Base-by-base conservation (phyloP, 2,329 filamentous ascomycete genomes). In the Cercospora nicotianae region DNA sequence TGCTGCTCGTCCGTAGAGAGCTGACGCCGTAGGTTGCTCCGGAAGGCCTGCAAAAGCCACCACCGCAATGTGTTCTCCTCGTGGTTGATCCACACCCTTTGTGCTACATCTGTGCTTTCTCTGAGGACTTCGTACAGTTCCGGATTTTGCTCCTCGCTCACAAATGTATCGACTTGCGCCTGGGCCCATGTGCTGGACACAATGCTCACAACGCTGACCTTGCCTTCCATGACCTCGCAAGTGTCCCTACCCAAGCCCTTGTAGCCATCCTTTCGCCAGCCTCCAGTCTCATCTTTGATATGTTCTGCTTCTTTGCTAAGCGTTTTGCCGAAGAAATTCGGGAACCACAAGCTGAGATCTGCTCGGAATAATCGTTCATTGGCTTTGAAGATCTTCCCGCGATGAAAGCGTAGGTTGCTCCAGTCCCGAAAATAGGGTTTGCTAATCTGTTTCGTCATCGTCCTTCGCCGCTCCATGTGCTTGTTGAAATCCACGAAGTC, bases 381-480 rank as follows among this genome's bases (percentile, higher is more conserved):
- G 20, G 93, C 89, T 62, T 94, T 83, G 81, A 97, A 99, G 26
- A 93, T 93, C 81, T 99, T 99, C 76, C 95, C 95, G 75, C 93
- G 88, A 81, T 85, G 81, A 72, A 95, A 90, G 72, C 90, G 85
- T 80, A 97, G 87, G 81, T 96, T 95, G 68, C 87, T 88, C 91
- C 93, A 97, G 84, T 99, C 94, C 79, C 93, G 91, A 83, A 97
- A 99, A 81, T 99, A 99, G 2, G 94, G 94, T 67, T 92, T 91
- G 20, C 90, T 84, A 76, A 96, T 90, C 78, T 93, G 89, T 72
- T 87, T 86, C 55, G 91, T 78, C 91, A 98, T 83, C 77, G 92
- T 85, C 73, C 91, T 86, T 71, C 94, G 87, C 72, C 89, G 87
- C 71, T 87, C 84, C 7, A 97, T 81, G 78, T 98, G 94, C 79